These are phyloP conservation scores for Hydnomerulius pinastri DNA, from an alignment of 768 basidiomycete genomes.

Conservation along the genomic window DNA sequence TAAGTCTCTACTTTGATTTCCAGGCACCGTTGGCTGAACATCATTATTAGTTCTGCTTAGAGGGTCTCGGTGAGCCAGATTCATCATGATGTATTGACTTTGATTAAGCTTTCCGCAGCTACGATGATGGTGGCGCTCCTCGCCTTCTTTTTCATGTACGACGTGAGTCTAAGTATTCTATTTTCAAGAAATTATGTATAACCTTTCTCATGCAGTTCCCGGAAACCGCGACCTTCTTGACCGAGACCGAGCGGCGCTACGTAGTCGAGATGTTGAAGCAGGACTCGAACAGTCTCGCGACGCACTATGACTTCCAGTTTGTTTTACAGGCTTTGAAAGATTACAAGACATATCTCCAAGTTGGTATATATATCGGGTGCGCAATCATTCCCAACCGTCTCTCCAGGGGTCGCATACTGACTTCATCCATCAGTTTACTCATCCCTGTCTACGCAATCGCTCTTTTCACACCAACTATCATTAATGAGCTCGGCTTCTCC, in stretches of 20 bases:
- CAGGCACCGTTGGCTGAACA: no score
- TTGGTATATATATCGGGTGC: conserved; percentile 44
- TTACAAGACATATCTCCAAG: conserved; percentile 40
- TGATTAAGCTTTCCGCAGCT: conserved; percentile 10
- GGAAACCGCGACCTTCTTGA: conserved; percentile 58
- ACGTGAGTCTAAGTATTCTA: conserved; percentile 35
- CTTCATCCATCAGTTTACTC: no score
- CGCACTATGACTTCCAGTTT: conserved; percentile 45
- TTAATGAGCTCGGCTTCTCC: conserved; percentile 50
- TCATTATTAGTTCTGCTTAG: conserved; percentile 30
- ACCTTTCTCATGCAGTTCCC: conserved; percentile 42
- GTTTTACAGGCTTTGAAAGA: conserved; percentile 51
- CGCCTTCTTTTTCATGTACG: conserved; percentile 54
- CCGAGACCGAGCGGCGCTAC: conserved; percentile 40
- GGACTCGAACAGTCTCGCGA: conserved; percentile 46
- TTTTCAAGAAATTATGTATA: neutral
- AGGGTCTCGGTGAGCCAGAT: conserved; percentile 25
- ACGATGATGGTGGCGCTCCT: conserved; percentile 19
- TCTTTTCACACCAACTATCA: conserved; percentile 54
- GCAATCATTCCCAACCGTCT: conserved; percentile 13
- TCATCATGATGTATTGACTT: neutral
- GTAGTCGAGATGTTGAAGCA: conserved; percentile 45
- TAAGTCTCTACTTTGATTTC: conserved; percentile 24
- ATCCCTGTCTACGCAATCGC: conserved; percentile 50
- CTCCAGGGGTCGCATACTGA: no score